phyloP scores from a whole-genome alignment of 306 rosid genomes.

The Calophaca sinica region DNA sequence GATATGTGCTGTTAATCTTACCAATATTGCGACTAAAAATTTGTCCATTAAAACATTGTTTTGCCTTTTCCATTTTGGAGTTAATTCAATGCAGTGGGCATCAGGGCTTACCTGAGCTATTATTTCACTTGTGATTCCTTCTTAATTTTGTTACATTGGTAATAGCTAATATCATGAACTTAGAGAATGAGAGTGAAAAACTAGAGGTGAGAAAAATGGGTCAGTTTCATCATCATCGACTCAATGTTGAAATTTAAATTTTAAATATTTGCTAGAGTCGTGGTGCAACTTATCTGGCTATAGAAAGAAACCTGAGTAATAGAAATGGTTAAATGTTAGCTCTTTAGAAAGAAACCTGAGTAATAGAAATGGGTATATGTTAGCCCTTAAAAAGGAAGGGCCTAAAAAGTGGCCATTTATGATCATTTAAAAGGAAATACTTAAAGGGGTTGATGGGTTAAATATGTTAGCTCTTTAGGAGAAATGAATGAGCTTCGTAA shows the following conservation, averaged over 20 bases:
- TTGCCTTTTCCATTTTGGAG: constrained; percentile 30
- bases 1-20: not conserved
- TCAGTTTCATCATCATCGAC: not conserved
- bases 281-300: constrained; percentile 20
- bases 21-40: not conserved
- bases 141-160: not conserved
- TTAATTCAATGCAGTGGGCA: constrained; percentile 20
- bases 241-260: not conserved
- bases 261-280: constrained; percentile 26
- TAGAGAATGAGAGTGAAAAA: constrained; percentile 18
- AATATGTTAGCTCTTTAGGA: constrained; percentile 14
- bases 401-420: constrained; percentile 2
- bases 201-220: not conserved
- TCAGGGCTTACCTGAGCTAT: constrained; percentile 21
- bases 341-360: no score
- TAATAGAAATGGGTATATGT: no score
- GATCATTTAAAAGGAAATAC: not conserved
- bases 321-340: not conserved
- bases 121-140: constrained; percentile 21
- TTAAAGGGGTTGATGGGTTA: constrained; percentile 1
- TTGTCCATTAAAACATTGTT: not conserved
- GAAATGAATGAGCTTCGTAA: constrained; percentile 9
- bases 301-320: constrained; percentile 21
- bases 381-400: constrained; percentile 26
- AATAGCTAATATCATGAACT: constrained; percentile 27